Percentiles rank a stretch among this genome's conserved stretches.
Conservation (phyloP, 2,329 filamentous ascomycete species). For the Talaromyces verruculosus region DNA sequence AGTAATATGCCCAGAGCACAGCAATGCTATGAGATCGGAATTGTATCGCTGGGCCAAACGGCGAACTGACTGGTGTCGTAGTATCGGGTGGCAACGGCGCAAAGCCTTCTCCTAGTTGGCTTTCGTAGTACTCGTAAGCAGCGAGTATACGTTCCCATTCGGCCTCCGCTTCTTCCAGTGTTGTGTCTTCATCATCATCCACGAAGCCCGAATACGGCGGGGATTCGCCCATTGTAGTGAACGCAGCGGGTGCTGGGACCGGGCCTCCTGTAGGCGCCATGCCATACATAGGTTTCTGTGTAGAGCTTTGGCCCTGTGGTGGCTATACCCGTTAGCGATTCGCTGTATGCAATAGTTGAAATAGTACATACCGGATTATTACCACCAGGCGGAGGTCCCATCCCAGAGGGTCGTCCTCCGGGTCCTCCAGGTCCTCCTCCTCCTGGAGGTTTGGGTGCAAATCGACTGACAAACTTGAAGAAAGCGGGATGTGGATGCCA, state of each 20-base stretch:
- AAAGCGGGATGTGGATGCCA: slow-evolving; percentile 57
- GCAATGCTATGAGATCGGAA: slow-evolving; percentile 87
- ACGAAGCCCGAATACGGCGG: slow-evolving; percentile 38
- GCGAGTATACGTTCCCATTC: slow-evolving; percentile 67
- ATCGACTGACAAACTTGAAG: slow-evolving; percentile 39
- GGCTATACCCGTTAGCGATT: neutral
- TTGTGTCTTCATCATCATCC: slow-evolving; percentile 58
- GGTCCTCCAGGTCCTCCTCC: slow-evolving; percentile 13
- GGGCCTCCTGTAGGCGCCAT: slow-evolving; percentile 49
- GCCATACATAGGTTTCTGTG: slow-evolving; percentile 46
- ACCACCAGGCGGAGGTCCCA: slow-evolving; percentile 3
- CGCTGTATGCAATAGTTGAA: neutral
- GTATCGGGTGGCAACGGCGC: slow-evolving; percentile 71
- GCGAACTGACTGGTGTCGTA: slow-evolving; percentile 60
- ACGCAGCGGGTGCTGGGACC: slow-evolving; percentile 51
- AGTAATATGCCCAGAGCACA: slow-evolving; percentile 82
- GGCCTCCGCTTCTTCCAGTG: slow-evolving; percentile 66
- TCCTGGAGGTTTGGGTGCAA: slow-evolving; percentile 23
- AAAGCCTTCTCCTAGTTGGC: slow-evolving; percentile 71
- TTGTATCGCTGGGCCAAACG: slow-evolving; percentile 78
- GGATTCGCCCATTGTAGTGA: slow-evolving; percentile 42
- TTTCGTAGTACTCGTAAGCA: slow-evolving; percentile 48
- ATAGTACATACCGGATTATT: neutral
- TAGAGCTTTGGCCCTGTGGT: neutral
- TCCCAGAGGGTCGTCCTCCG: slow-evolving; percentile 16